A percentile compares a stretch with the other conserved stretches of the same genome.
phyloP scores from a whole-genome alignment of 345 rosid species.

The Excoecaria agallocha region DNA sequence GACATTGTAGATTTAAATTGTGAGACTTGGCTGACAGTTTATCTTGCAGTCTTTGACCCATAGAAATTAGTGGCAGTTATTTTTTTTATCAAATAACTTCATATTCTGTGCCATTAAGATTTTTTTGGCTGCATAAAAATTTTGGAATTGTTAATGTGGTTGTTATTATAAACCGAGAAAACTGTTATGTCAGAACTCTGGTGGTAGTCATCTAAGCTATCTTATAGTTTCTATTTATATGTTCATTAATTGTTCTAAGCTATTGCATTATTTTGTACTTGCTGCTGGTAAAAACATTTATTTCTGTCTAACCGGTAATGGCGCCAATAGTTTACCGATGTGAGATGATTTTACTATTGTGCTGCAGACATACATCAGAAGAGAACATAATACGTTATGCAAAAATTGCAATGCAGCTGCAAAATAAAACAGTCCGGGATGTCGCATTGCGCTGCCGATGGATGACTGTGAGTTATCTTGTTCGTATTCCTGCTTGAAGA shows the following conservation, averaged over 20 bases:
- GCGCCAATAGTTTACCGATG: constrained; percentile 6
- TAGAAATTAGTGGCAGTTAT: neutral
- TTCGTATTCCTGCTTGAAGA: constrained; percentile 5
- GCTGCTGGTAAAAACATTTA: neutral
- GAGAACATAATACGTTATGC: constrained; percentile 45
- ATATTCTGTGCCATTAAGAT: neutral
- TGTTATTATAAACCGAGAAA: neutral
- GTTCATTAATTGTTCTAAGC: neutral
- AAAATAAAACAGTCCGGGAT: constrained; percentile 63
- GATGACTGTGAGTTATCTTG: constrained; percentile 46
- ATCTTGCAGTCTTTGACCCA: neutral
- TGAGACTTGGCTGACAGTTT: neutral
- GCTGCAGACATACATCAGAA: constrained; percentile 48
- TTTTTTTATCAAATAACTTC: neutral
- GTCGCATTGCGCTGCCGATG: constrained; percentile 78
- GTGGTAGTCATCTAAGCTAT: neutral
- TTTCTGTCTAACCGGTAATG: neutral
- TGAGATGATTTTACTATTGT: constrained; percentile 3
- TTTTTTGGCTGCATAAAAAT: neutral
- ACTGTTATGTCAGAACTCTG: neutral
- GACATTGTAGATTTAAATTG: neutral
- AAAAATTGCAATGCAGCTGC: constrained; percentile 55
- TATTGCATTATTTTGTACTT: neutral
- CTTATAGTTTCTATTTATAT: neutral
- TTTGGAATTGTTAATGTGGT: neutral